Base-by-base conservation (phyloP, 2,329 filamentous ascomycete species). In the Cladosporium austrohemisphaericum region DNA sequence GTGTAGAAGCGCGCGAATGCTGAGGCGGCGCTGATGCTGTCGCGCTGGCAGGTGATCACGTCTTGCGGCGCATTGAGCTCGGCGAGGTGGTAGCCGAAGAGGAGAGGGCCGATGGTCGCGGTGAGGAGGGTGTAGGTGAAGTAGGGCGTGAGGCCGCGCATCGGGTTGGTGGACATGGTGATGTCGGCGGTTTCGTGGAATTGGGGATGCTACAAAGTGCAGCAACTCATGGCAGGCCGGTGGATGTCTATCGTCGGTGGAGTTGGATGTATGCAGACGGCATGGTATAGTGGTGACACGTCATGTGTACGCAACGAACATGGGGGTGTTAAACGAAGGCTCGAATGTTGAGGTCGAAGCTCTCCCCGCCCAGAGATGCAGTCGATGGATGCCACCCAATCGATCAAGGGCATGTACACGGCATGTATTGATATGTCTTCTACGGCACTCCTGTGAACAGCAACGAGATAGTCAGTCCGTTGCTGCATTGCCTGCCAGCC, bases 21-120 rank as follows among this genome's bases (percentile, higher is more conserved):
- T 4, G 55, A 53, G 7, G 44, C 40, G 16, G 49, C 29, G 23
- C 50, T 45, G 54, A 79, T 75, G 32, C 73, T 72, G 57, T 79
- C 77, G 57, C 49, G 49, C 19, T 37, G 82, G 73, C 93, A 97
- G 50, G 88, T 94, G 61, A 98, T 86, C 62, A 94, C 88, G 75
- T 91, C 85, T 77, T 96, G 85, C 7, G 93, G 93, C 7, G 92
- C 89, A 68, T 98, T 98, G 55, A 98, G 80, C 68, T 97, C 93
- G 59, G 90, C 88, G 66, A 97, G 71, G 69, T 97, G 92, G 70
- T 88, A 96, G 55, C 93, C 93, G 65, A 96, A 98, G 62, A 96
- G 89, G 36, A 97, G 78, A 1, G 93, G 89, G 1, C 92, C 93
- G 14, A 96, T 71, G 0, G 90, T 94, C 35, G 87, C 81, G 52